Evolutionary conservation across 805 yeast genomes (phyloP), one percentile per base, ranked within the genome.

Genomic region (Starmera quercuum): DNA sequence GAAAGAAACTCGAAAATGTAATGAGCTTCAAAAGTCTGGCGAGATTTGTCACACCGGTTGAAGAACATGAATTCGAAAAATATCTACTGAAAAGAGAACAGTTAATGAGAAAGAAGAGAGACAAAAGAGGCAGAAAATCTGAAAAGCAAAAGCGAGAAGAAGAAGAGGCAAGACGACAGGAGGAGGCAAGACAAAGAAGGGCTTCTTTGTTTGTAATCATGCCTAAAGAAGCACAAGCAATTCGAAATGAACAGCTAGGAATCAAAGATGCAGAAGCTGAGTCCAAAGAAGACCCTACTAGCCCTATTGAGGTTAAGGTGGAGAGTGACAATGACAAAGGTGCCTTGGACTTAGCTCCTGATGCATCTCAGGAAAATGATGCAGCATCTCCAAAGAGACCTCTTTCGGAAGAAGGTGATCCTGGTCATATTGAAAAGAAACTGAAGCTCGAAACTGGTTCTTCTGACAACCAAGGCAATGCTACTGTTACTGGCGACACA

Each of bases 1-100:
- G 88, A 41, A 64, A 63, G 27, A 75, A 73, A 46, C 58, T 92
- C 44, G 63, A 63, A 3, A 70, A 82, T 34, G 75, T 78, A 8
- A 51, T 86, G 9, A 62, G 85, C 30, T 66, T 71, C 30, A 51
- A 57, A 5, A 68, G 79, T 31, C 46, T 51, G 29, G 70, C 70
- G n/a, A 58, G 64, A 14, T 65, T 53, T 25, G 69, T 83, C 3
- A 67, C 81, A 0, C 87, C 95, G 0, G 44, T 63, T 2, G 83
- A 78, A 44, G 92, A 82, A 44, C 56, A 75, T 7, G 69, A 66
- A 30, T 69, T 68, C 37, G 66, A 66, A 15, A 60, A 66, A 38
- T 63, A 63, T 36, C 58, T 39, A 31, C 26, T 42, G 58, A 59
- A 61, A 44, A 39, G 72, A 66, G 43, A 50, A 48, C 50, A 54